phyloP scores from a whole-genome alignment of 805 yeast genomes.

The Kluyveromyces starmeri region DNA sequence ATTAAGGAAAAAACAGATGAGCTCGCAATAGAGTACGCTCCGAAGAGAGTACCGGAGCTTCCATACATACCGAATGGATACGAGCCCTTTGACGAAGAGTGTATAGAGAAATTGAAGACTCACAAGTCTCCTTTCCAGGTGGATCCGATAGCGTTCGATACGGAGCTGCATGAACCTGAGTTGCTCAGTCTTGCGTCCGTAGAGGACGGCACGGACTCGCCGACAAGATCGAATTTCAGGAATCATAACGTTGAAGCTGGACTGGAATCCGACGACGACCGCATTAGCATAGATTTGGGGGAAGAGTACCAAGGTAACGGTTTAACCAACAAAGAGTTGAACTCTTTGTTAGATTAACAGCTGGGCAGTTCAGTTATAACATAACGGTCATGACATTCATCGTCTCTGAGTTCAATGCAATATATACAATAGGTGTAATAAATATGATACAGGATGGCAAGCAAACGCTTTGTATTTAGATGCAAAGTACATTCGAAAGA shows the following conservation, averaged over 20 bases:
- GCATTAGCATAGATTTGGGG: background rate
- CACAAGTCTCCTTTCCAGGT: conserved; percentile 15
- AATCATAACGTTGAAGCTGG: conserved; percentile 4
- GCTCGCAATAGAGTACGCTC: conserved; percentile 41
- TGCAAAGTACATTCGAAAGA: too few relatives aligned
- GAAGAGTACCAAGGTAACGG: conserved; percentile 21
- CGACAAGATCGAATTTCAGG: background rate
- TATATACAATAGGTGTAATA: too few relatives aligned
- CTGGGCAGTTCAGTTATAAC: too few relatives aligned
- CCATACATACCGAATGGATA: conserved; percentile 39
- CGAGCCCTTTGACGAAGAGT: conserved; percentile 32
- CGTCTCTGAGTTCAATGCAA: too few relatives aligned
- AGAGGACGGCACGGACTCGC: background rate
- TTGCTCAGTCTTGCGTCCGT: conserved; percentile 14
- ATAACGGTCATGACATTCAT: too few relatives aligned
- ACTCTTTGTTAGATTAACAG: conserved; percentile 13
- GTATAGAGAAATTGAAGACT: conserved; percentile 21
- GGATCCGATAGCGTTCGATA: conserved; percentile 10
- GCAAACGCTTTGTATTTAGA: too few relatives aligned
- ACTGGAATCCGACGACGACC: conserved; percentile 2
- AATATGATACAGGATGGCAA: too few relatives aligned
- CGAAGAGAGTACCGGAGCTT: conserved; percentile 31
- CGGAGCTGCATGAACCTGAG: conserved; percentile 21
- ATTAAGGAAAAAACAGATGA: conserved; percentile 23
- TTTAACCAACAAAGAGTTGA: conserved; percentile 17